Conservation (phyloP, 116 monocot species). For the Phalaenopsis hybrid region DNA sequence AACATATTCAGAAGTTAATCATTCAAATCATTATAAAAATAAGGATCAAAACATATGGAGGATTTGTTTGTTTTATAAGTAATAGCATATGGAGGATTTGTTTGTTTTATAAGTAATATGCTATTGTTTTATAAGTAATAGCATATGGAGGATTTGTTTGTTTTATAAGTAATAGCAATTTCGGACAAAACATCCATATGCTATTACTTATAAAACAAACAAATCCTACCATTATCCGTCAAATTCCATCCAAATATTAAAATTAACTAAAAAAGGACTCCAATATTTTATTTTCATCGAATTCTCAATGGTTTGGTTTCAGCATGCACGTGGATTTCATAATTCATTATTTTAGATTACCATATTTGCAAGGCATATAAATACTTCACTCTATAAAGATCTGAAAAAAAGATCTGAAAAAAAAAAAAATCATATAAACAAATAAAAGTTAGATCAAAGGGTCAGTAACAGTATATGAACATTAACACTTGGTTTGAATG, state of each 20-base stretch:
- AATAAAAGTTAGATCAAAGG: background rate
- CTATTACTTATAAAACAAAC: background rate
- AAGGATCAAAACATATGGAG: too few relatives aligned
- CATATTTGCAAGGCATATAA: background rate
- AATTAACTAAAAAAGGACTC: background rate
- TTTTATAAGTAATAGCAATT: too few relatives aligned
- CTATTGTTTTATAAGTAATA: too few relatives aligned
- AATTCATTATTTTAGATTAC: background rate
- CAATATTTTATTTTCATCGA: background rate
- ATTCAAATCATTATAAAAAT: background rate
- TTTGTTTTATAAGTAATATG: too few relatives aligned
- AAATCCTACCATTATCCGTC: background rate
- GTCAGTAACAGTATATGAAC: background rate
- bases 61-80: too few relatives aligned
- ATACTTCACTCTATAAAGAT: background rate
- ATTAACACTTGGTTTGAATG: background rate
- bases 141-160: too few relatives aligned
- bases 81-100: too few relatives aligned
- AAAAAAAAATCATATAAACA: background rate
- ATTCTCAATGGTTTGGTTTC: background rate
- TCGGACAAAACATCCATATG: background rate
- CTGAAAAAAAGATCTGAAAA: background rate
- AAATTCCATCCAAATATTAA: background rate
- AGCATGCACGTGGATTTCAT: background rate
- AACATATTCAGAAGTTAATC: background rate